Evolutionary conservation across 306 rosid genomes (phyloP).

Genomic region (Nissolia schottii): DNA sequence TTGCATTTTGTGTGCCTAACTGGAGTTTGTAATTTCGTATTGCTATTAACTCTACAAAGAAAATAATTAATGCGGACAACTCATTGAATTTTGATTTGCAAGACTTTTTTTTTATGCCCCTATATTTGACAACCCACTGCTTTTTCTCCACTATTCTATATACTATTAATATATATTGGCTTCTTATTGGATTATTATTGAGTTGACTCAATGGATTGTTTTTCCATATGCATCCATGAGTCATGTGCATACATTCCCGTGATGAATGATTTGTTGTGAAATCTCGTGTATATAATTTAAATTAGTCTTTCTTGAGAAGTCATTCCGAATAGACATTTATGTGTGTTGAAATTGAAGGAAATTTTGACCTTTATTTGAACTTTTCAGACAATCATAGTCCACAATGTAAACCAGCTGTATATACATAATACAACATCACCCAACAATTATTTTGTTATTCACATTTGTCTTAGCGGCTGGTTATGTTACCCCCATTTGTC

Average conservation of each 20-base stretch:
- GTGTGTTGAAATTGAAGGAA: background rate
- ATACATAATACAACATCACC: background rate
- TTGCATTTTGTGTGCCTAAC: background rate
- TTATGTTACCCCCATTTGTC: background rate
- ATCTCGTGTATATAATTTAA: slow-evolving; percentile 14
- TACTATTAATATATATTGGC: background rate
- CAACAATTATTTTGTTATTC: background rate
- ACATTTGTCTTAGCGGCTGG: background rate
- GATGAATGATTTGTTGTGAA: slow-evolving; percentile 30
- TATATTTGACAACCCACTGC: background rate
- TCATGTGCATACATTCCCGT: slow-evolving; percentile 33
- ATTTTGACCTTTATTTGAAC: slow-evolving; percentile 3
- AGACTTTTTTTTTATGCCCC: background rate
- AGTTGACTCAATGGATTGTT: slow-evolving; percentile 17
- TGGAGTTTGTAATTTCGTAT: background rate
- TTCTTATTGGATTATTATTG: background rate
- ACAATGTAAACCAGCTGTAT: background rate
- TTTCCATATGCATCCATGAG: slow-evolving; percentile 11
- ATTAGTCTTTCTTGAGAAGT: slow-evolving; percentile 7
- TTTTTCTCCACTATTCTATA: background rate
- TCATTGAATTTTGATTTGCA: background rate
- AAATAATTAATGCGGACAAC: background rate
- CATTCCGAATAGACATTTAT: background rate
- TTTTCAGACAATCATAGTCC: background rate
- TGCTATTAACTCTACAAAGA: background rate